phyloP scores from a whole-genome alignment of 1,284 basidiomycete species.

The Ustilago xerochloae region DNA sequence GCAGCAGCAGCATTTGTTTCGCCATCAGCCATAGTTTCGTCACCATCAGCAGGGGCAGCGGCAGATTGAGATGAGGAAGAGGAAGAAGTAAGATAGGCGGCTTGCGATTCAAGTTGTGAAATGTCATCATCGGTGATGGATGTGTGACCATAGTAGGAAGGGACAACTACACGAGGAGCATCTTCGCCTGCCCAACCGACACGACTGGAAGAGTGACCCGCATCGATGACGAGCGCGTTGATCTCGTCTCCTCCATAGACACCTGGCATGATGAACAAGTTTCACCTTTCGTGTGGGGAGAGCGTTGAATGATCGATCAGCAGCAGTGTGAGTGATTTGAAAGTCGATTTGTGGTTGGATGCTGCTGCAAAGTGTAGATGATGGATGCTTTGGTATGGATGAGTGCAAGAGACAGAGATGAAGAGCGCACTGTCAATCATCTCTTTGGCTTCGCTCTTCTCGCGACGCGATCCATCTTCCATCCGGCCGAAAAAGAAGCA shows the following conservation, averaged over 20 bases:
- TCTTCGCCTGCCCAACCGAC: conserved; percentile 95
- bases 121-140: conserved; percentile 68
- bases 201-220: conserved; percentile 87
- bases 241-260: conserved; percentile 78
- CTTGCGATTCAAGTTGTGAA: conserved; percentile 37
- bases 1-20: conserved; percentile 9
- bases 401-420: no score
- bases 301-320: no score
- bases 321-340: no score
- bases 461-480: conserved; percentile 40
- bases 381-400: no score
- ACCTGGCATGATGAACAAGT: conserved; percentile 55
- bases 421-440: no score
- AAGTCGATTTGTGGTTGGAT: neutral
- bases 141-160: conserved; percentile 86
- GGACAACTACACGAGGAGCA: conserved; percentile 89
- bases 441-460: conserved; percentile 4
- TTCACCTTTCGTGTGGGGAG: neutral
- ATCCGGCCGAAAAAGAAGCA: conserved; percentile 29
- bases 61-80: conserved; percentile 6
- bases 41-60: conserved; percentile 25
- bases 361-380: conserved; percentile 1
- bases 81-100: conserved; percentile 23
- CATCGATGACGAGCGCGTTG: conserved; percentile 92
- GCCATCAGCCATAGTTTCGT: conserved; percentile 28